Evolutionary conservation across 495 filamentous ascomycete species (phyloP), one percentile per base, ranked within the genome.

Genomic region (Eremomyces bilateralis): DNA sequence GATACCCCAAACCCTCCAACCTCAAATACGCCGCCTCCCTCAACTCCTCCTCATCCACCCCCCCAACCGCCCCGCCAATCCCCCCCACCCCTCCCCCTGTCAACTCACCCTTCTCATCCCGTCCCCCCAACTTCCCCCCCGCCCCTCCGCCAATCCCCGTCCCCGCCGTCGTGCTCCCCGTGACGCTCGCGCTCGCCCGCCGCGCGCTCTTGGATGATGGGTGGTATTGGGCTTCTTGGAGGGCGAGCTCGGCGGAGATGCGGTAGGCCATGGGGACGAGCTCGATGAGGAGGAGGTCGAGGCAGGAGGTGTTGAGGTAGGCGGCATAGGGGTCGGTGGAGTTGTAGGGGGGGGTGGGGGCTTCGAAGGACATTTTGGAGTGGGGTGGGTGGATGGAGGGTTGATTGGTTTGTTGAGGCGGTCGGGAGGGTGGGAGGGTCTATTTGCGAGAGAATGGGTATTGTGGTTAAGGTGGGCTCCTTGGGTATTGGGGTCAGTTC

Each of bases 231-330:
- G 22, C 35, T 32, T 54, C 56, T 8, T 38, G 31, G 34, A 46
- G 40, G 2, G 49, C 42, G 4, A 74, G 54, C 41, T 75, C 60
- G 47, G 60, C 56, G 10, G 70, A 65, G 20, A 95, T 53, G 35
- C 88, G 69, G 53, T 88, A 81, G 2, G 90, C 79, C 68, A 93
- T 76, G 29, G 88, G 88, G 18, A 97, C 88, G 33, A 97, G 64
- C 58, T 97, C 88, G 46, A 97, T 94, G 40, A 97, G 65, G 11
- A 97, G 71, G 40, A 97, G 72, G 49, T 97, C 88, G 37, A 95
- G 68, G 42, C 75, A 79, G 21, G 85, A 80, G 21, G 76, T 67
- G 53, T 63, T 73, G 33, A 92, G 60, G 59, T 83, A 78, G 35
- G 71, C 73, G 22, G 79, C 72, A 41, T 63, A 64, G 1, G 80